Evolutionary conservation across 306 rosid species (phyloP).

Genomic region (Amphicarpaea edgeworthii): DNA sequence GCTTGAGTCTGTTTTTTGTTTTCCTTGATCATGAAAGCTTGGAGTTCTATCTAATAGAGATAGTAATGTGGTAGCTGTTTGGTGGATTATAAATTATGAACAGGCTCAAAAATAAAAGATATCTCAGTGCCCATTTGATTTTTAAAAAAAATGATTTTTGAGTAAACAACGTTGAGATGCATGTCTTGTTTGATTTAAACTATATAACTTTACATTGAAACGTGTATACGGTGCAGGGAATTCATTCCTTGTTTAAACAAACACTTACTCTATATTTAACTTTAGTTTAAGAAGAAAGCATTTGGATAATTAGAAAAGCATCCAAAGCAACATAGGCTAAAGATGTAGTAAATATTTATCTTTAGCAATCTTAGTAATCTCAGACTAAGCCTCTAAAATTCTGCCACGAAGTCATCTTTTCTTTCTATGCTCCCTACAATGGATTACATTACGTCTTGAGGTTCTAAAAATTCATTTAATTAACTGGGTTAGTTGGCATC

Average conservation of each 20-base stretch:
- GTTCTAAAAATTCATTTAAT: not conserved
- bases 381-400: slow-evolving; percentile 4
- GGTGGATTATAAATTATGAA: not conserved
- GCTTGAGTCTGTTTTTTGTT: slow-evolving; percentile 35
- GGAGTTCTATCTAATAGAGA: not conserved
- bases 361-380: not conserved
- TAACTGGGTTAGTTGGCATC: not conserved
- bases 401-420: not conserved
- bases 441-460: not conserved
- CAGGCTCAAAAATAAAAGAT: not conserved
- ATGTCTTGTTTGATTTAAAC: not conserved
- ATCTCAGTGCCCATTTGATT: not conserved
- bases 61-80: not conserved
- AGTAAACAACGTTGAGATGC: not conserved
- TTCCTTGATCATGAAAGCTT: slow-evolving; percentile 27
- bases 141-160: no score
- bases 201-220: not conserved
- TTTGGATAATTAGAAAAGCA: not conserved
- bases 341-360: not conserved
- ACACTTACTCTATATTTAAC: no score
- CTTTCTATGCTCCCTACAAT: not conserved
- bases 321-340: not conserved
- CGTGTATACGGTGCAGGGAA: not conserved
- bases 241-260: not conserved
- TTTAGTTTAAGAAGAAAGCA: not conserved